Evolutionary conservation across 1,284 basidiomycete species (phyloP).

Genomic region (Xanthoconium separans): DNA sequence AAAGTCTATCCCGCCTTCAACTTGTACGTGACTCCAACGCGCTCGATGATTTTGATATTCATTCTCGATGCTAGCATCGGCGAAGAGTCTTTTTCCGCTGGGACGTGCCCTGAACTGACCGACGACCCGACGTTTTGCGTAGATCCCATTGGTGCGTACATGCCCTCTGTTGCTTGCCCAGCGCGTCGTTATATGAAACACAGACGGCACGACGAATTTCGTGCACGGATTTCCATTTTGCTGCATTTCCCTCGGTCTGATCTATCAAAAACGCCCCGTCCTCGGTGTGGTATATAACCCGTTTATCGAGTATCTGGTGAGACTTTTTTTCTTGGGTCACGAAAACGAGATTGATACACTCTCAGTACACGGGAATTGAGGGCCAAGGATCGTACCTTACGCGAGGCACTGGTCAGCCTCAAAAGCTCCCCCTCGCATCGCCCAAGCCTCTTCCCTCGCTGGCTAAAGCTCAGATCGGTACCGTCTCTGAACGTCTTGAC

Average conservation of each 20-base stretch:
- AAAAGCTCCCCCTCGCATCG: constrained; percentile 69
- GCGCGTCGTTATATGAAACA: not conserved
- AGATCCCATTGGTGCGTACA: constrained; percentile 69
- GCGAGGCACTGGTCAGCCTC: constrained; percentile 47
- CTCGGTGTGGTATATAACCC: constrained; percentile 94
- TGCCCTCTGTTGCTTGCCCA: not conserved
- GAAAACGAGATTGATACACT: not conserved
- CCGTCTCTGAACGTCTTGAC: not conserved
- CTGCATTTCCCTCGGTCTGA: constrained; percentile 90
- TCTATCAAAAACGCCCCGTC: constrained; percentile 77
- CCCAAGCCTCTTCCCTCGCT: constrained; percentile 74
- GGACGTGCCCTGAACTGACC: constrained; percentile 68
- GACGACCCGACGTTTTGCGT: constrained; percentile 93
- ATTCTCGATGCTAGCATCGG: constrained; percentile 69
- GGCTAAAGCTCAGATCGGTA: constrained; percentile 77
- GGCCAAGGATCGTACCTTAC: constrained; percentile 82
- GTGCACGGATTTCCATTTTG: constrained; percentile 89
- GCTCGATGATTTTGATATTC: not conserved
- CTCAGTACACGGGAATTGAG: constrained; percentile 78
- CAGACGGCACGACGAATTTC: constrained; percentile 94
- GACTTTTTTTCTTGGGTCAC: constrained; percentile 9
- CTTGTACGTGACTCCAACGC: constrained; percentile 58
- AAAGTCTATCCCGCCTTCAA: constrained; percentile 74
- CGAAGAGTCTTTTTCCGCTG: constrained; percentile 84
- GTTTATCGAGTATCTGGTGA: constrained; percentile 78